Conservation (phyloP, 2,329 filamentous ascomycete species). For the Cadophora sp. region DNA sequence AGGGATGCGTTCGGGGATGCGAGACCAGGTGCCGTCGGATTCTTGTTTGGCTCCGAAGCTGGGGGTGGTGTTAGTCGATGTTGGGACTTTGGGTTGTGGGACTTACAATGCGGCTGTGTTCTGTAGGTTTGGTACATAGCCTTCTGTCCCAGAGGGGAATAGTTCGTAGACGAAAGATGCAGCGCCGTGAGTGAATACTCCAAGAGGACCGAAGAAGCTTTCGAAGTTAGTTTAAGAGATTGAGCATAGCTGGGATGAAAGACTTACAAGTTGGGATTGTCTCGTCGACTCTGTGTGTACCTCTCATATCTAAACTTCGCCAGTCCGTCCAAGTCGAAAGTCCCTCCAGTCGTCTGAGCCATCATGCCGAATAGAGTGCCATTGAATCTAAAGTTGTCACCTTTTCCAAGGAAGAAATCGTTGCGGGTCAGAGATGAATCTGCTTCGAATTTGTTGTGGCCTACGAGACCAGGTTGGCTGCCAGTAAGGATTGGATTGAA, state of each 20-base stretch:
- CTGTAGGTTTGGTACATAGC: too few relatives aligned
- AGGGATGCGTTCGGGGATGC: conserved; percentile 17
- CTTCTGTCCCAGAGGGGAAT: too few relatives aligned
- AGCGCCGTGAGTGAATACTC: too few relatives aligned
- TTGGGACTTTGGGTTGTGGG: neutral
- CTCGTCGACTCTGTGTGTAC: neutral
- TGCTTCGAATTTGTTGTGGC: conserved; percentile 38
- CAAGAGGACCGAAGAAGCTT: too few relatives aligned
- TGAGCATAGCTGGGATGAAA: too few relatives aligned
- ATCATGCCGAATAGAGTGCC: conserved; percentile 44
- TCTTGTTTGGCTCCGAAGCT: conserved; percentile 18
- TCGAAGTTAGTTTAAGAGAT: too few relatives aligned
- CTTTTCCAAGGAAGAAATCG: conserved; percentile 37
- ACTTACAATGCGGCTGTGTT: too few relatives aligned
- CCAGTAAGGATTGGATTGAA: conserved; percentile 28
- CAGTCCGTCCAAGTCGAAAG: neutral
- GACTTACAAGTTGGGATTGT: neutral
- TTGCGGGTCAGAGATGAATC: conserved; percentile 36
- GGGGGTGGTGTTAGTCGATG: neutral
- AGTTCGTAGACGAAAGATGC: too few relatives aligned
- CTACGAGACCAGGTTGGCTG: conserved; percentile 34
- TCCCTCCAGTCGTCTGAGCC: conserved; percentile 41
- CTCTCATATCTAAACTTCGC: conserved; percentile 1
- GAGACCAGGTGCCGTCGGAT: conserved; percentile 16
- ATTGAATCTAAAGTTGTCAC: conserved; percentile 38